Evolutionary conservation across 176 grass and related monocot genomes (phyloP).

Genomic region (sorghum (Sorghum bicolor)): Sorghum_bicolor_NCBIv3 NC_012876.2:2482501-2483000

Average conservation of each 20-base stretch:
- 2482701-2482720: not conserved
- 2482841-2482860: not conserved
- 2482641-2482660: not conserved
- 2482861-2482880: not conserved
- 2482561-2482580: constrained; percentile 20
- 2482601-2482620: not conserved
- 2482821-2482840: not conserved
- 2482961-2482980: constrained; percentile 36
- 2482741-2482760: not conserved
- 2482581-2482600: not conserved
- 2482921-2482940: not conserved
- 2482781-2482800: not conserved
- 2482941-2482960: not conserved
- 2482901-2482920: not conserved
- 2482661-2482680: not conserved
- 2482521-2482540: too few relatives aligned
- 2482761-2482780: not conserved
- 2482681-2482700: not conserved
- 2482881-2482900: not conserved
- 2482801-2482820: not conserved
- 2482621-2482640: not conserved
- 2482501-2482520: too few relatives aligned
- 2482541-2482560: not conserved
- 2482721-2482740: not conserved
- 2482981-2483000: constrained; percentile 19